Percentiles rank a stretch among this genome's conserved stretches.
These are phyloP conservation scores for Diaporthe sp. DNA, from an alignment of 2,329 filamentous ascomycete species.

Conservation along the genomic window DNA sequence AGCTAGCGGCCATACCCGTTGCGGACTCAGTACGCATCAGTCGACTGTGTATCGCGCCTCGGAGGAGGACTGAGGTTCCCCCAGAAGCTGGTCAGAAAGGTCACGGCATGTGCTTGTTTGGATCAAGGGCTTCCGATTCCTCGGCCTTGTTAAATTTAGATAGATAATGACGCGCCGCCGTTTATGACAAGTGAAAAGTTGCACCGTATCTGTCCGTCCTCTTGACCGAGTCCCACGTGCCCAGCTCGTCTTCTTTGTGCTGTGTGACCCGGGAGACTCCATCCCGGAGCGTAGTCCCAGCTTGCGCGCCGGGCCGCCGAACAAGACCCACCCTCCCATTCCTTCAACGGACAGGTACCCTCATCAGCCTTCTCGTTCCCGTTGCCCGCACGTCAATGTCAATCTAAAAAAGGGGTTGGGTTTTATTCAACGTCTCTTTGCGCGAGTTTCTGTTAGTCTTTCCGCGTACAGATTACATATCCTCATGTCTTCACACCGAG, in stretches of 20 bases:
- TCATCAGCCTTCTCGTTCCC: background rate
- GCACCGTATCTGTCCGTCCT: background rate
- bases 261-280: background rate
- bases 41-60: background rate
- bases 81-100: too few species aligned
- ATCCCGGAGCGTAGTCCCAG: background rate
- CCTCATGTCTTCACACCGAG: conserved; percentile 28
- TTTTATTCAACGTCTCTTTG: background rate
- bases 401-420: background rate
- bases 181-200: background rate
- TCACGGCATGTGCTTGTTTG: background rate
- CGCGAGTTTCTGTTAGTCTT: background rate
- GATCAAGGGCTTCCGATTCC: background rate
- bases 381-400: background rate
- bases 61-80: background rate
- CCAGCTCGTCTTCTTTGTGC: background rate
- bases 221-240: background rate
- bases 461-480: background rate
- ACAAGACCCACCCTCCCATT: conserved; percentile 6
- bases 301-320: conserved; percentile 10
- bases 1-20: background rate
- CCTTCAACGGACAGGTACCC: background rate
- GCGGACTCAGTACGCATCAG: background rate
- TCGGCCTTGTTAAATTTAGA: background rate
- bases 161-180: background rate